phyloP scores from a whole-genome alignment of 768 basidiomycete species.

The Mrakia blollopis region DNA sequence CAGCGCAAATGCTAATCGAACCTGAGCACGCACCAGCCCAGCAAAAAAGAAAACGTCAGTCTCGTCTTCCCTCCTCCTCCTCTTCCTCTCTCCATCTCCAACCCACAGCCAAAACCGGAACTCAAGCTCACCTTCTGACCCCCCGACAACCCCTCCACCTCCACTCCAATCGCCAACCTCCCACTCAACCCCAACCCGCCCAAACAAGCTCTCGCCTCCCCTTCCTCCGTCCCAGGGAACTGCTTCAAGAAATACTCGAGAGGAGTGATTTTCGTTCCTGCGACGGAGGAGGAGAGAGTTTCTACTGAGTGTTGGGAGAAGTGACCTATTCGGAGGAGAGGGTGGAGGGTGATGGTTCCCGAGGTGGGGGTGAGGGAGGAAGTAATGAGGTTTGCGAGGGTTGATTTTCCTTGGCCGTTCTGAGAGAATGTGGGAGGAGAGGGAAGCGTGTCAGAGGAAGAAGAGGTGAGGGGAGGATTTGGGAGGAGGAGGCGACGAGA shows the following conservation, averaged over 20 bases:
- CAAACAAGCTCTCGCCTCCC: conserved; percentile 48
- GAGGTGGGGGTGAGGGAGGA: conserved; percentile 46
- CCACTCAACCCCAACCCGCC: conserved; percentile 51
- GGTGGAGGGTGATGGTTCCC: conserved; percentile 55
- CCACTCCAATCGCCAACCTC: conserved; percentile 47
- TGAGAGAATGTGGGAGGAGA: conserved; percentile 8
- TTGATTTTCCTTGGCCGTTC: conserved; percentile 59
- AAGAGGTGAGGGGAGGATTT: too few species aligned
- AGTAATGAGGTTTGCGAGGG: conserved; percentile 49
- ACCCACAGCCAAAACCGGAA: too few species aligned
- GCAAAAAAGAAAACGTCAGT: neutral
- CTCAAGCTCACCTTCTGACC: conserved; percentile 52
- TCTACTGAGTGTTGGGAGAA: conserved; percentile 63
- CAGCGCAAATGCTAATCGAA: conserved; percentile 57
- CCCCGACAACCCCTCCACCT: conserved; percentile 52
- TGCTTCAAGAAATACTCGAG: conserved; percentile 40
- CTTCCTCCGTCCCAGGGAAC: conserved; percentile 43
- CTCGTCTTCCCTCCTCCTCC: neutral
- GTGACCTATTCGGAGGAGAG: conserved; percentile 55
- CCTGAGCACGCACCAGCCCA: conserved; percentile 45
- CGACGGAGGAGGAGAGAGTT: conserved; percentile 45
- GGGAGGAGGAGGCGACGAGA: neutral
- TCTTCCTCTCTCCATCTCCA: neutral
- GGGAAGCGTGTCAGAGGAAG: neutral
- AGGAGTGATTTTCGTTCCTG: conserved; percentile 40